Percentiles rank a stretch among this genome's conserved stretches.
phyloP scores from a whole-genome alignment of 1,284 basidiomycete genomes.

The Puccinia triticina region DNA sequence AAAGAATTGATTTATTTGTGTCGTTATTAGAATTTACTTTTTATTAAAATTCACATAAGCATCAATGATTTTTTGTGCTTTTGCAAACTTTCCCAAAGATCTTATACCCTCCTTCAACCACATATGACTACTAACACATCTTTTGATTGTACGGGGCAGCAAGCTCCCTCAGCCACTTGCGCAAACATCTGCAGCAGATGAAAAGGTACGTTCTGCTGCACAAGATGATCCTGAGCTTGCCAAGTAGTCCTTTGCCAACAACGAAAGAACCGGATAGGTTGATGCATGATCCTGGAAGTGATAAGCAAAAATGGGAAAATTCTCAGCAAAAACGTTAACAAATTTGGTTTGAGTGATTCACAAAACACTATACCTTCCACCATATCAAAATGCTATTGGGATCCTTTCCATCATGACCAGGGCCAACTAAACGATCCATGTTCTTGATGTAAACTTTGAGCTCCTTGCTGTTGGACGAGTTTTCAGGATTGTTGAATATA shows the following conservation, averaged over 20 bases:
- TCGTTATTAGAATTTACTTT: too few species aligned
- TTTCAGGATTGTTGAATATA: neutral
- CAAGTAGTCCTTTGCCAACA: slow-evolving; percentile 12
- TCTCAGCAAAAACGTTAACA: neutral
- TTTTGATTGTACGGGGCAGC: neutral
- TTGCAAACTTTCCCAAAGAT: neutral
- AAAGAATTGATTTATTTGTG: neutral
- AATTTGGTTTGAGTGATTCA: neutral
- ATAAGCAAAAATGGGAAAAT: neutral
- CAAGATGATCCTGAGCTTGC: neutral
- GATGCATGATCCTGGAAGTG: slow-evolving; percentile 10
- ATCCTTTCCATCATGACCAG: neutral
- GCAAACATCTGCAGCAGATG: slow-evolving; percentile 23
- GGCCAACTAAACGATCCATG: neutral
- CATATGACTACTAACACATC: slow-evolving; percentile 20
- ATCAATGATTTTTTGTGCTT: neutral
- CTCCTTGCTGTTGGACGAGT: neutral
- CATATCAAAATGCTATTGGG: neutral
- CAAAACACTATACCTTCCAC: neutral
- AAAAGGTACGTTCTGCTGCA: slow-evolving; percentile 27
- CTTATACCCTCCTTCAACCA: slow-evolving; percentile 25
- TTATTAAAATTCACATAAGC: neutral
- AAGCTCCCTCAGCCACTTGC: neutral
- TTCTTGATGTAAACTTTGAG: slow-evolving; percentile 4
- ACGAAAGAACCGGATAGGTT: neutral